A percentile compares a stretch with the other conserved stretches of the same genome.
These are phyloP conservation scores for Petunia secreta DNA, from an alignment of 257 asterid species.

Conservation along the genomic window DNA sequence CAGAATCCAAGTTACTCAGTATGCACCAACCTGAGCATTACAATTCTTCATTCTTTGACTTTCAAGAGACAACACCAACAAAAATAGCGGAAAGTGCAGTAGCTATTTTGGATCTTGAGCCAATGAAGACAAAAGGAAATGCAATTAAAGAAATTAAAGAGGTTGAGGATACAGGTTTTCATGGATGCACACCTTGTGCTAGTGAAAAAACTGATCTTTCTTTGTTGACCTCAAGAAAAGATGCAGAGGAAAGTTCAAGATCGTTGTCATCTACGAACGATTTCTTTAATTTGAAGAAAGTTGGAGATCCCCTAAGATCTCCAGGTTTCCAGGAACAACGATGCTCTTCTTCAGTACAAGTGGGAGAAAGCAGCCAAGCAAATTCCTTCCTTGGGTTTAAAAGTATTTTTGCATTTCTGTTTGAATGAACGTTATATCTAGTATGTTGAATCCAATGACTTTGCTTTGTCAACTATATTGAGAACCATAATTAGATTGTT, in stretches of 20 bases:
- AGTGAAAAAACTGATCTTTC: constrained; percentile 29
- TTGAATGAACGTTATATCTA: constrained; percentile 24
- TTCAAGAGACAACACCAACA: constrained; percentile 24
- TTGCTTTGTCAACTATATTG: constrained; percentile 7
- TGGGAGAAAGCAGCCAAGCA: constrained; percentile 44
- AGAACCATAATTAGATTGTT: background rate
- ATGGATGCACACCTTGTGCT: constrained; percentile 21
- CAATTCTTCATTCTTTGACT: constrained; percentile 24
- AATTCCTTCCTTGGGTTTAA: constrained; percentile 62
- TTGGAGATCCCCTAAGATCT: constrained; percentile 36
- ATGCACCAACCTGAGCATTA: constrained; percentile 23
- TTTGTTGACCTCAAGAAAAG: constrained; percentile 18
- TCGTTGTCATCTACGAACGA: constrained; percentile 24
- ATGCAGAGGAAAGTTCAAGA: constrained; percentile 23
- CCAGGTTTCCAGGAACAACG: constrained; percentile 46
- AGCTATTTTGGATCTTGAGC: constrained; percentile 28
- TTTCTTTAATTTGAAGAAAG: constrained; percentile 31
- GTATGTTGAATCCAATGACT: background rate
- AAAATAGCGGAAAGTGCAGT: constrained; percentile 10
- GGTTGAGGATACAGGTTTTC: constrained; percentile 5
- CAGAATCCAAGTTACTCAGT: constrained; percentile 28
- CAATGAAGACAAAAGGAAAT: constrained; percentile 20
- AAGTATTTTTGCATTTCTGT: constrained; percentile 81
- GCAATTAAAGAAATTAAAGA: constrained; percentile 27
- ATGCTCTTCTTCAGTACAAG: constrained; percentile 42